phyloP scores from a whole-genome alignment of 768 basidiomycete genomes.

The Suillus ampliporus region DNA sequence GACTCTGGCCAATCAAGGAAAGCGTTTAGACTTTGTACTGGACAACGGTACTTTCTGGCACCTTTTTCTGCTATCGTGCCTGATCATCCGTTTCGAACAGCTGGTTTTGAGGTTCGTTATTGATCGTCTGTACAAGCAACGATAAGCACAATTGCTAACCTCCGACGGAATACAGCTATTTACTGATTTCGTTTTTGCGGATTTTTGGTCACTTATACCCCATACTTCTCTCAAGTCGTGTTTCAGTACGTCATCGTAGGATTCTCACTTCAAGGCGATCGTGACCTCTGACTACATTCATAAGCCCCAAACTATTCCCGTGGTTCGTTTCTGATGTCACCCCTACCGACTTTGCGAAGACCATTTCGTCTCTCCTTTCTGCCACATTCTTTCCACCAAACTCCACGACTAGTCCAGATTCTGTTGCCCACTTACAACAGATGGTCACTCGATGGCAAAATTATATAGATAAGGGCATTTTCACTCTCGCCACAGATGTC shows the following conservation, averaged over 20 bases:
- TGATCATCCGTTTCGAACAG: slow-evolving; percentile 42
- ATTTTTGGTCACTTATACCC: slow-evolving; percentile 92
- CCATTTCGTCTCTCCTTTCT: slow-evolving; percentile 61
- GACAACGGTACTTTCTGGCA: slow-evolving; percentile 73
- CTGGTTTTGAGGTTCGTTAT: slow-evolving; percentile 82
- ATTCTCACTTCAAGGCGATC: neutral
- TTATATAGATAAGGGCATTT: slow-evolving; percentile 73
- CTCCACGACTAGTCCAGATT: slow-evolving; percentile 28
- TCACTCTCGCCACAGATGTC: slow-evolving; percentile 59
- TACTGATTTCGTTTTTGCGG: slow-evolving; percentile 92
- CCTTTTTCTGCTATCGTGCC: neutral
- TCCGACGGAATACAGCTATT: slow-evolving; percentile 62
- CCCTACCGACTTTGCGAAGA: slow-evolving; percentile 76
- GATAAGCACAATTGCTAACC: neutral
- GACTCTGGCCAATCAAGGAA: slow-evolving; percentile 45
- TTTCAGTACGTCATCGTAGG: slow-evolving; percentile 75
- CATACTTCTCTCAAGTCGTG: slow-evolving; percentile 78
- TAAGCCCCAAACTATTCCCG: slow-evolving; percentile 89
- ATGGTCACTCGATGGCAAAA: slow-evolving; percentile 76
- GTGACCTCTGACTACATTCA: slow-evolving; percentile 18
- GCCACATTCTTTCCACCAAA: slow-evolving; percentile 59
- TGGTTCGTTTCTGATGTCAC: slow-evolving; percentile 99
- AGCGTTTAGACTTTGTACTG: slow-evolving; percentile 81
- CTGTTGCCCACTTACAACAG: slow-evolving; percentile 50
- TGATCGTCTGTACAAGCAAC: neutral